These are phyloP conservation scores for Selaginella moellendorffii DNA, from an alignment of 75 land plant genomes.

Conservation along the genomic window DNA sequence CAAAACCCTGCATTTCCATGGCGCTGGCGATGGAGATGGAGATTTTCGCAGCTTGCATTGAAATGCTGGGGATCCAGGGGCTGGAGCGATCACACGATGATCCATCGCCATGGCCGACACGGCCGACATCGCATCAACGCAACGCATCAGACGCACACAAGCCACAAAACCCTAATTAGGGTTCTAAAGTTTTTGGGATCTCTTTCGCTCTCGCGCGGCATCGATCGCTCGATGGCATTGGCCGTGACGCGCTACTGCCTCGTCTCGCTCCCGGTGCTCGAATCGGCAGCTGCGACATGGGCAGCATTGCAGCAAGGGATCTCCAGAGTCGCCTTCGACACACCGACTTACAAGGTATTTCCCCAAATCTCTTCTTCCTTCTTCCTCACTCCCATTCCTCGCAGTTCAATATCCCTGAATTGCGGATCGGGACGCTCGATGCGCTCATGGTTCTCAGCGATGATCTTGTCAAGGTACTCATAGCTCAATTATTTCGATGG, in stretches of 20 bases:
- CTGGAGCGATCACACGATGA: no score
- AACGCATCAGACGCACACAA: no score
- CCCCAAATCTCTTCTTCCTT: background rate
- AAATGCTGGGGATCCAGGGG: no score
- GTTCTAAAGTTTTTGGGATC: no score
- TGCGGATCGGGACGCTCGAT: conserved; percentile 88
- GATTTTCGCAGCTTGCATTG: no score
- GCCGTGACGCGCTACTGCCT: conserved; percentile 37
- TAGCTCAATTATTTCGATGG: background rate
- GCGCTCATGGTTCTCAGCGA: conserved; percentile 83
- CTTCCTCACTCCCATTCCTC: background rate
- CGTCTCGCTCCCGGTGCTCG: conserved; percentile 67
- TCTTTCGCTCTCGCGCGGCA: no score
- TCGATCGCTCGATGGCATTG: conserved; percentile 15
- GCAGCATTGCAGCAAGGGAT: conserved; percentile 48
- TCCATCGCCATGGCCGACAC: no score
- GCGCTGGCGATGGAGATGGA: no score
- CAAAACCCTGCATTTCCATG: background rate
- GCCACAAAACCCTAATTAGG: no score
- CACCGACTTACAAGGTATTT: conserved; percentile 77
- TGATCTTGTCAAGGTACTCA: conserved; percentile 66
- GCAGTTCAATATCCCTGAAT: conserved; percentile 80
- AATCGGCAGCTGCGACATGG: conserved; percentile 49
- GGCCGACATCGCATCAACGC: no score
- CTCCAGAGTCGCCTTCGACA: conserved; percentile 78